Base-by-base conservation (phyloP, 805 yeast species). In the Suhomyces canberraensis region DNA sequence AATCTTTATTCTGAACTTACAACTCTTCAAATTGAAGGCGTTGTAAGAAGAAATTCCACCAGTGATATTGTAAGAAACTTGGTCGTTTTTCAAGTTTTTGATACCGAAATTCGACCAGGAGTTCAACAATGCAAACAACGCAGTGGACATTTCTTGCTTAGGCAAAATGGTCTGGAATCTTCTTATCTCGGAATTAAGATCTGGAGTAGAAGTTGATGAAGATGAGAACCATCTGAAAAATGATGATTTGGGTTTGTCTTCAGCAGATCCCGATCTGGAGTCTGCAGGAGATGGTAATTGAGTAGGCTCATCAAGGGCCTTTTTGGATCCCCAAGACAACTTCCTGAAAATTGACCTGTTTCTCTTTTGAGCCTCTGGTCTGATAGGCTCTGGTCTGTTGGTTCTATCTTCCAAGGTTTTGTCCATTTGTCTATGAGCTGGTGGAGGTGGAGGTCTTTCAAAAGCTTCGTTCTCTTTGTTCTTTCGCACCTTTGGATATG, bases 81-180 rank as follows among this genome's bases (percentile, higher is more conserved):
- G 63, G 46, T 72, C 72, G 31, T 74, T 59, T 25, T 59, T 63
- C 40, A 84, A 67, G 41, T 77, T 71, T 46, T 73, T 76, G 48
- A 84, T 60, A 7, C 93, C 91, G 49, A 82, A 82, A 41, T 74
- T 77, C 11, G 77, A 72, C 93, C 93, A 84, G 13, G 82, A 78
- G 30, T 59, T 66, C 45, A 84, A 62, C 37, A 84, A 69, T 29
- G 84, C 76, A 52, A 66, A 72, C 47, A 84, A 61, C 3, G 88
- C 87, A 29, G 77, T 76, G 42, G 75, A 73, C 71, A 83, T 71
- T 52, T 83, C 87, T 18, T 64, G 72, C 40, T 64, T 63, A 8
- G 73, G 65, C 34, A 76, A 54, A 18, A 71, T 64, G 13, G 73
- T 65, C 21, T 55, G 43, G 53, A 54, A 64, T 27, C 66, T 51